Conservation (phyloP, 176 grass and related monocot genomes). For the Thalia dealbata region DNA sequence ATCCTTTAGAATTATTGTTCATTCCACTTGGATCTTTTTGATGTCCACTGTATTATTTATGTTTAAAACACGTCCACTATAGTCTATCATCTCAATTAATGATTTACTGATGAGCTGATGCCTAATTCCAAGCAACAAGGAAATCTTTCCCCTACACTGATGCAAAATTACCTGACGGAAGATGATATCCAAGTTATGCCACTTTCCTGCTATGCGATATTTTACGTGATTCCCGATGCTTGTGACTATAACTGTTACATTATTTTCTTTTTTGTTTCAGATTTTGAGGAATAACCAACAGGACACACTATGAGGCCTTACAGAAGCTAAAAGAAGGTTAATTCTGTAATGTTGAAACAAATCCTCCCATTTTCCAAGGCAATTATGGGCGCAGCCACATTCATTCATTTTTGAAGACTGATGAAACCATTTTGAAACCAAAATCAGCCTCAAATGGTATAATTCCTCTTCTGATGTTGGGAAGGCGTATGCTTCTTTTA, state of each 20-base stretch:
- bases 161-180: neutral
- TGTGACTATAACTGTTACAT: neutral
- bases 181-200: neutral
- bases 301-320: slow-evolving; percentile 16
- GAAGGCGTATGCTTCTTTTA: neutral
- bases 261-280: slow-evolving; percentile 4
- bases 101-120: neutral
- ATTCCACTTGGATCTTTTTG: neutral
- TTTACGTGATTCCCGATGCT: neutral
- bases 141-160: neutral
- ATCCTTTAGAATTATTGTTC: neutral
- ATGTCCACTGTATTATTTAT: neutral
- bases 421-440: neutral
- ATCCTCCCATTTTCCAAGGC: neutral
- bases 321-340: slow-evolving; percentile 24
- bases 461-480: neutral
- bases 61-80: neutral
- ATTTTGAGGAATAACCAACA: slow-evolving; percentile 10
- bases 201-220: neutral
- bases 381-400: neutral
- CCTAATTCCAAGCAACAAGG: neutral
- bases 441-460: neutral
- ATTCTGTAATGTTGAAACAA: neutral
- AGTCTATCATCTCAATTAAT: neutral
- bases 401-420: neutral